Conservation (phyloP, 139 green algal species). For the Coelastrella sp. region DNA sequence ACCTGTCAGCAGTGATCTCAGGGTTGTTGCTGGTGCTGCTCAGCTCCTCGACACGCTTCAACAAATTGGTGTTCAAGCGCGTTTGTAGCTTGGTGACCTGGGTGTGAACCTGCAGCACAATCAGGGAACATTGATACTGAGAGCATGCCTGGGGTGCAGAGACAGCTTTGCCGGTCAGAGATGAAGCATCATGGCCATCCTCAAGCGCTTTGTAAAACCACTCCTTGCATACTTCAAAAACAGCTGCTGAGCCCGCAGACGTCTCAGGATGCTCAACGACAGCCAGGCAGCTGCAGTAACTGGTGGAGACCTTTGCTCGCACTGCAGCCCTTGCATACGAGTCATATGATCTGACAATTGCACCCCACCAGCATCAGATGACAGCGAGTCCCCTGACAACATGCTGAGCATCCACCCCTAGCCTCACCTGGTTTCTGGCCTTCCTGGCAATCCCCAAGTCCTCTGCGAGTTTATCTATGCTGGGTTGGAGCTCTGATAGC, state of each 20-base stretch:
- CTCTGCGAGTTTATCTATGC: neutral
- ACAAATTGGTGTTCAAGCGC: constrained; percentile 40
- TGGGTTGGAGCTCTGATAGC: constrained; percentile 37
- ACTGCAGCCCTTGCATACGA: no score
- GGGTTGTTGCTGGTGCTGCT: neutral
- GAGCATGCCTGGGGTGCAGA: no score
- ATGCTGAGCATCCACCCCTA: no score
- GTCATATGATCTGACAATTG: neutral
- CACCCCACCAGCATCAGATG: neutral
- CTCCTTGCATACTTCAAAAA: no score
- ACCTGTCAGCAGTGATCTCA: neutral
- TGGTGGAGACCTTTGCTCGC: no score
- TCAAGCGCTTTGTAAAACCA: no score
- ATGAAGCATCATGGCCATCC: no score
- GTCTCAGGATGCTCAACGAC: no score
- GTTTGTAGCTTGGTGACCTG: constrained; percentile 25
- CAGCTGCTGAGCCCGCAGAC: no score
- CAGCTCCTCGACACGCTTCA: constrained; percentile 50
- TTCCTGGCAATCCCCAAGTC: constrained; percentile 9
- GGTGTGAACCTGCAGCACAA: constrained; percentile 20
- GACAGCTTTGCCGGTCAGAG: no score
- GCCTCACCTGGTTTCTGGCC: neutral
- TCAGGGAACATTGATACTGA: no score
- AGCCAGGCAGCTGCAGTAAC: no score
- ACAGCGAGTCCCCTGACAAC: neutral